Conservation (phyloP, 1,139 yeast genomes). For the Suhomyces panamericanus region DNA sequence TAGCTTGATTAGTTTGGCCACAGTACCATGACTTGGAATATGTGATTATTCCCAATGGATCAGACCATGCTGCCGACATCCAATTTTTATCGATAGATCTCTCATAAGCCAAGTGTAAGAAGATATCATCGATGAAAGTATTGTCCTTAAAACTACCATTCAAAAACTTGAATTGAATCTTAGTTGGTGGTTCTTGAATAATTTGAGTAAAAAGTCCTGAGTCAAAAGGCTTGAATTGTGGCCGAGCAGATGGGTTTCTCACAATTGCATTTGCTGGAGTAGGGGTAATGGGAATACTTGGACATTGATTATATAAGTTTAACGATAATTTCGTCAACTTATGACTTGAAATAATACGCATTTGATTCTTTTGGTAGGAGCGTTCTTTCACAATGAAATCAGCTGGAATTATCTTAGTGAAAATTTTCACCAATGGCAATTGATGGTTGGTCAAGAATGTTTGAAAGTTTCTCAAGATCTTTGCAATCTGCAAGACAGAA, state of each 20-base stretch:
- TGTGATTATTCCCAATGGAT: constrained; percentile 70
- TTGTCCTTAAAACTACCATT: constrained; percentile 25
- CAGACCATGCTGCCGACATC: constrained; percentile 89
- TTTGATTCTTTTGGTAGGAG: constrained; percentile 33
- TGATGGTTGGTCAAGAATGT: constrained; percentile 39
- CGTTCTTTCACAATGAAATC: constrained; percentile 43
- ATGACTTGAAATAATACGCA: constrained; percentile 50
- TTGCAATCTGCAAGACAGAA: constrained; percentile 50
- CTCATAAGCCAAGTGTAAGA: constrained; percentile 82
- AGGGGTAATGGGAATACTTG: constrained; percentile 17
- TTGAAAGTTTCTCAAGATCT: constrained; percentile 50
- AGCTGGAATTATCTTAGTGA: constrained; percentile 59
- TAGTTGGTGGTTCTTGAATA: constrained; percentile 47
- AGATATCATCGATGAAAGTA: constrained; percentile 60
- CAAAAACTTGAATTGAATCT: constrained; percentile 53
- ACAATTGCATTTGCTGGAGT: neutral
- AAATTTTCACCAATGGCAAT: constrained; percentile 46
- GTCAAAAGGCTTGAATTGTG: neutral
- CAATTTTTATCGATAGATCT: constrained; percentile 78
- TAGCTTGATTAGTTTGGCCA: constrained; percentile 17
- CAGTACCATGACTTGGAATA: constrained; percentile 69
- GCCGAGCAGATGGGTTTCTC: neutral
- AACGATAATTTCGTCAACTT: constrained; percentile 54
- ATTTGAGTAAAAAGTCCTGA: constrained; percentile 39
- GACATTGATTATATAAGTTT: constrained; percentile 63